Evolutionary conservation across 495 filamentous ascomycete genomes (phyloP).

Genomic region (Daldinia bambusicola): DNA sequence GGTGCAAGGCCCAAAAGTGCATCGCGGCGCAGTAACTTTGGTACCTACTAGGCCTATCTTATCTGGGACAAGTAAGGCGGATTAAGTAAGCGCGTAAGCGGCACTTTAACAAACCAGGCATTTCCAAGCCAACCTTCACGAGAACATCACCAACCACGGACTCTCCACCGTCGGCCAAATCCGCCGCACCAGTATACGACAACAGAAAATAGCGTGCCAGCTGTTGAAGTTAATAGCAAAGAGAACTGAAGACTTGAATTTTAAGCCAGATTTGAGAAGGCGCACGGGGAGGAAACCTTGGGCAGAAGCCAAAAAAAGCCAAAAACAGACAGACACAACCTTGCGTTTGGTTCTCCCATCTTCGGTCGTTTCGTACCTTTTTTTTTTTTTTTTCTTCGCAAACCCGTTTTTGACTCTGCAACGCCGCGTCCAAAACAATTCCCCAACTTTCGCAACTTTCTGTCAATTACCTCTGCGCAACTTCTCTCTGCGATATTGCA

Average conservation of each 20-base stretch:
- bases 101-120: slow-evolving; percentile 39
- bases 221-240: slow-evolving; percentile 9
- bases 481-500: not conserved
- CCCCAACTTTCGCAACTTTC: slow-evolving; percentile 13
- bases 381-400: no score
- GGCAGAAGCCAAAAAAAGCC: not conserved
- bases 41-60: not conserved
- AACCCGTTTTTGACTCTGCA: slow-evolving; percentile 9
- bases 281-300: slow-evolving; percentile 31
- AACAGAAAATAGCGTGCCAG: slow-evolving; percentile 11
- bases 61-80: slow-evolving; percentile 2
- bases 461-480: no score
- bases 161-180: slow-evolving; percentile 15
- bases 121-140: slow-evolving; percentile 35
- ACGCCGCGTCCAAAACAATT: slow-evolving; percentile 10
- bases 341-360: slow-evolving; percentile 3
- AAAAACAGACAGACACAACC: no score
- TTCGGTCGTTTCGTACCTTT: slow-evolving; percentile 15
- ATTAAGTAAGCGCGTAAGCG: slow-evolving; percentile 38
- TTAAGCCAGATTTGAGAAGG: slow-evolving; percentile 19
- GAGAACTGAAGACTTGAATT: slow-evolving; percentile 15
- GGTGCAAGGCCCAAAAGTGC: no score
- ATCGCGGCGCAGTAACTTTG: slow-evolving; percentile 3
- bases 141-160: slow-evolving; percentile 36
- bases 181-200: slow-evolving; percentile 18